A percentile compares a stretch with the other conserved stretches of the same genome.
These are phyloP conservation scores for Amanita fuliginea DNA, from an alignment of 768 basidiomycete genomes.

Conservation along the genomic window DNA sequence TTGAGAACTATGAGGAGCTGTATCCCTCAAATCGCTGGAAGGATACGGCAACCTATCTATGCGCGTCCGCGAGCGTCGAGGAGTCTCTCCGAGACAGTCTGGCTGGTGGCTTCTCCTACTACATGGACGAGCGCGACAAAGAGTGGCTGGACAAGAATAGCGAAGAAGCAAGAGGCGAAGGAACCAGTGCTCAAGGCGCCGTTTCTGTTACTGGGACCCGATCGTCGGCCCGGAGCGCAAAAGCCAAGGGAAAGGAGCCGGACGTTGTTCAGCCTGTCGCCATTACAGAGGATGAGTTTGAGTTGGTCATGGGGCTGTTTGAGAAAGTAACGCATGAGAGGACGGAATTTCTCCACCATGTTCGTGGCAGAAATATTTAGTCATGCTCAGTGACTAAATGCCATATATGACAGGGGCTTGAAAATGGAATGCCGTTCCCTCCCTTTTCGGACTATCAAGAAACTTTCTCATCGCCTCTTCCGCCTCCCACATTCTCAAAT, in stretches of 20 bases:
- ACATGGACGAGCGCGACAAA: conserved; percentile 93
- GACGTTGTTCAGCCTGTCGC: conserved; percentile 51
- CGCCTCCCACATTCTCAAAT: conserved; percentile 55
- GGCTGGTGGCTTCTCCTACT: conserved; percentile 73
- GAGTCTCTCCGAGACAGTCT: conserved; percentile 54
- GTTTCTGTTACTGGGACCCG: conserved; percentile 42
- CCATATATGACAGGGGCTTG: conserved; percentile 35
- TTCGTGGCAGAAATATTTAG: conserved; percentile 26
- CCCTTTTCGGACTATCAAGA: conserved; percentile 67
- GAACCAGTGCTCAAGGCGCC: conserved; percentile 68
- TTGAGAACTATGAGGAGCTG: conserved; percentile 66
- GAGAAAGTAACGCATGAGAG: conserved; percentile 88
- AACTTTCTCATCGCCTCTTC: conserved; percentile 48
- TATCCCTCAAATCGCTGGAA: conserved; percentile 64
- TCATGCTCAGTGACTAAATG: neutral
- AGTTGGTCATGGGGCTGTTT: conserved; percentile 89
- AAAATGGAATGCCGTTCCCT: conserved; percentile 60
- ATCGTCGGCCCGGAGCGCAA: conserved; percentile 55
- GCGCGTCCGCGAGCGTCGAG: conserved; percentile 80
- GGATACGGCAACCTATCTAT: conserved; percentile 69
- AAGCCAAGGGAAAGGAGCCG: conserved; percentile 78
- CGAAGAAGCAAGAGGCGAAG: conserved; percentile 75
- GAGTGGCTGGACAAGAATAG: conserved; percentile 94
- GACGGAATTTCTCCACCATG: conserved; percentile 83
- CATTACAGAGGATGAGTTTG: conserved; percentile 88